phyloP scores from a whole-genome alignment of 345 rosid genomes.

The Arabidopsis arenosa region DNA sequence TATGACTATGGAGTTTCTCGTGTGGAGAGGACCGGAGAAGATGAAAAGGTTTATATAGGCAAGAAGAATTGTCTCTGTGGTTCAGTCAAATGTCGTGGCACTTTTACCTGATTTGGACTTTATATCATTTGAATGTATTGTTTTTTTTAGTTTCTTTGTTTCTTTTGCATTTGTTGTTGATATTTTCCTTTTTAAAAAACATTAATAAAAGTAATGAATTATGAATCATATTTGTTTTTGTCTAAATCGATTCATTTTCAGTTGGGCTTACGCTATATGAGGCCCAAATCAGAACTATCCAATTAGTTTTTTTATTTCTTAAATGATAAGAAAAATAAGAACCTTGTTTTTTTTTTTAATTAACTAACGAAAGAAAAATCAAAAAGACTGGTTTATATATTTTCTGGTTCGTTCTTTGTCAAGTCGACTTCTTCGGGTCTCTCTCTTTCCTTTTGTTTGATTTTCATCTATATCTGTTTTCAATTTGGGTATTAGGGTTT shows the following conservation, averaged over 20 bases:
- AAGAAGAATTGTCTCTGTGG: slow-evolving; percentile 63
- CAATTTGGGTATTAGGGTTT: slow-evolving; percentile 25
- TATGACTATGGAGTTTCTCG: slow-evolving; percentile 54
- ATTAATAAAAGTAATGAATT: not conserved
- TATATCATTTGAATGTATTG: not conserved
- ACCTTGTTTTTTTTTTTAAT: not conserved
- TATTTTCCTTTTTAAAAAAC: not conserved
- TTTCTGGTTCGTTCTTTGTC: slow-evolving; percentile 26
- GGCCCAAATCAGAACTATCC: not conserved
- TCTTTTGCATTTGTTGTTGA: not conserved
- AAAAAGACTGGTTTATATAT: not conserved
- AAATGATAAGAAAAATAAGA: not conserved
- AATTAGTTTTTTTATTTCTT: not conserved
- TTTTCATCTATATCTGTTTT: slow-evolving; percentile 9
- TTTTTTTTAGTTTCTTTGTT: not conserved
- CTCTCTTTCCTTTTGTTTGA: slow-evolving; percentile 14
- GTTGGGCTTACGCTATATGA: not conserved
- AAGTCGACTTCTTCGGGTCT: slow-evolving; percentile 36
- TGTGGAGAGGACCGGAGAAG: slow-evolving; percentile 16
- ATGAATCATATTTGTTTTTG: not conserved
- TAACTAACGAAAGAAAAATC: not conserved
- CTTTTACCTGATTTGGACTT: slow-evolving; percentile 38
- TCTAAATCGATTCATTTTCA: not conserved
- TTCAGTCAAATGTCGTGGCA: slow-evolving; percentile 54
- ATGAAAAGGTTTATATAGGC: slow-evolving; percentile 27